Evolutionary conservation across 495 filamentous ascomycete species (phyloP), one percentile per base, ranked within the genome.

Genomic region (Letharia columbiana): DNA sequence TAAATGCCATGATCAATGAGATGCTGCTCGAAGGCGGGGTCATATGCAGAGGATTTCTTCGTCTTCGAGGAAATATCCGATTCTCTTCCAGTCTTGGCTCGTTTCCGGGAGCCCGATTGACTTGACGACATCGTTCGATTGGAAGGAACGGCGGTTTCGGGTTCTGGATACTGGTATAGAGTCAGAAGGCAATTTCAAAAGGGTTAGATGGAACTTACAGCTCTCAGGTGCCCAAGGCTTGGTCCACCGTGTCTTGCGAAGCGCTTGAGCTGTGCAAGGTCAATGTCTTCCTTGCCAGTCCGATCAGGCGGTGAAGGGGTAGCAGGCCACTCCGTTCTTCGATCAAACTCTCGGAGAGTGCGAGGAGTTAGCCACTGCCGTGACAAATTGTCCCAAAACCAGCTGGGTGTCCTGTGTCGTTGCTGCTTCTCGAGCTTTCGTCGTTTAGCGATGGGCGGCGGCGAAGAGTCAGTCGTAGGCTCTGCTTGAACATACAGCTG

Each of bases 201-300:
- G 40, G 65, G 65, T 56, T 63, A 3, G 18, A 67, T 56, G n/a
- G 37, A 50, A 63, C 68, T 69, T 65, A 75, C 70, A 9, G 54
- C 72, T 67, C 70, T 58, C 39, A 75, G 61, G 52, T 72, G 41
- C 60, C 20, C 28, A 58, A 75, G 69, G 49, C 64, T 66, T 60
- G 67, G 73, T 60, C 73, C 73, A 49, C 73, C 73, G 62, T 71
- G 61, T 68, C 73, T 72, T 64, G 66, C 69, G 66, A 73, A 73
- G 49, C 68, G 67, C 50, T 70, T 67, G 33, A 73, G 70, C 47
- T 66, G 33, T 61, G 44, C 41, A 66, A 62, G 58, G 56, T 72
- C 33, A 41, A 66, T 69, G 59, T 69, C 40, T 54, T 67, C 60
- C 50, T 66, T 63, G 33, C 41, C 64, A 61, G 63, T 71, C 47